Evolutionary conservation across 768 basidiomycete genomes (phyloP), one percentile per base, ranked within the genome.

Genomic region (Chalciporus pseudorubinellus): DNA sequence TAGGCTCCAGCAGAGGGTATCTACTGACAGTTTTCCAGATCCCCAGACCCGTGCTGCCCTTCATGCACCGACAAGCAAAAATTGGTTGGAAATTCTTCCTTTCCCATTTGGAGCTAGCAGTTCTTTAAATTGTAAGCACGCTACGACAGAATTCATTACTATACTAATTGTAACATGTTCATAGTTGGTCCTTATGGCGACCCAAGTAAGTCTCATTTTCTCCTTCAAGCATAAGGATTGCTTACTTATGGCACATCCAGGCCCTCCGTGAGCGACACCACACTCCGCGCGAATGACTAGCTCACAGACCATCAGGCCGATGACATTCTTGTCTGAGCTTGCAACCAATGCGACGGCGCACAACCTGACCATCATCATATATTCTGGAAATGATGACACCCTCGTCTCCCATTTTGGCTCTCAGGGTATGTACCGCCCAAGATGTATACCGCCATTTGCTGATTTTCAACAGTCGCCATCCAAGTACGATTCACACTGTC

Each of bases 321-420:
- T 84, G 74, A 76, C 70, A 45, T 86, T 85, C 65, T 67, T 87
- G 38, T 72, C 77, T 2, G 83, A 84, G 6, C 73, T 87, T n/a
- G 83, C 84, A 2, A 75, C 80, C 11, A 87, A 87, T 52, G 76
- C 79, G 16, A 75, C 83, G 0, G 70, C 70, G 3, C 76, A 74
- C 6, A 62, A 68, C 19, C 59, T 87, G 13, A 65, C 70, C 1
- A 65, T 86, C 14, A 65, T 87, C 9, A 64, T 87, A 18, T 86
- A 72, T 60, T 84, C 84, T 16, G 86, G 84, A 4, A 87, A 87
- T 58, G 81, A 85, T 51, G 86, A 89, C 61, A 70, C 80, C 2
- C 75, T 86, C 8, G 72, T 85, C 50, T 69, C 84, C 2, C 85
- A 85, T 56, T 70, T 76, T 36, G 77, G 83, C 9, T 81, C 82